phyloP scores from a whole-genome alignment of 331 rosid species.

The Quercus phellos region DNA sequence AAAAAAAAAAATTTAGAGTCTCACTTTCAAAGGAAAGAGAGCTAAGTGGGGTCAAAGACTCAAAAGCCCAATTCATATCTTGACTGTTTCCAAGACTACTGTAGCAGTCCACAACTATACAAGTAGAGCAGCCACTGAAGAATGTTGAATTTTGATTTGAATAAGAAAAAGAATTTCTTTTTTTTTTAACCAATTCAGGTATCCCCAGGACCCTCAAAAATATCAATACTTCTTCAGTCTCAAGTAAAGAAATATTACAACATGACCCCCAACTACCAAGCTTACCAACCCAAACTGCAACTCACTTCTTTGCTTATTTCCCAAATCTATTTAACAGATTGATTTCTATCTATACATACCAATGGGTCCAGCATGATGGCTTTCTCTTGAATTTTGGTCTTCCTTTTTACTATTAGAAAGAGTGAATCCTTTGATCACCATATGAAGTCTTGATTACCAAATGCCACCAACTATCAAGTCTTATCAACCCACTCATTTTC shows the following conservation, averaged over 20 bases:
- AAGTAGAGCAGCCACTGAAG: conserved; percentile 21
- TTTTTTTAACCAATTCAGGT: conserved; percentile 3
- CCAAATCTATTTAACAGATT: conserved; percentile 38
- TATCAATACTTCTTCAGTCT: conserved; percentile 43
- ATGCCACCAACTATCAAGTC: conserved; percentile 35
- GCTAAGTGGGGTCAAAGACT: background rate
- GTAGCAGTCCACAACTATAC: background rate
- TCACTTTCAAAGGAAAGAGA: conserved; percentile 1
- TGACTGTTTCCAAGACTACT: conserved; percentile 6
- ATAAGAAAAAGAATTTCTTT: conserved; percentile 17
- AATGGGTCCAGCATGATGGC: conserved; percentile 26
- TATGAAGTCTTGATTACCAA: background rate
- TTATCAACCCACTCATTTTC: conserved; percentile 68
- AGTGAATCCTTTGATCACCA: conserved; percentile 4
- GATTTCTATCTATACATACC: conserved; percentile 21
- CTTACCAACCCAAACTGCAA: conserved; percentile 33
- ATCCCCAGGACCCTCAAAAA: conserved; percentile 23
- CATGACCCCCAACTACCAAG: conserved; percentile 31
- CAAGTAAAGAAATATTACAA: conserved; percentile 41
- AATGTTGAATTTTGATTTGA: conserved; percentile 19
- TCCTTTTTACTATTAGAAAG: conserved; percentile 20
- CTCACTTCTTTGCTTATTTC: conserved; percentile 48
- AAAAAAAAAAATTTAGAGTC: background rate
- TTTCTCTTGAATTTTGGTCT: conserved; percentile 28
- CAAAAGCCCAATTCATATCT: background rate